Evolutionary conservation across 495 filamentous ascomycete genomes (phyloP).

Genomic region (Staphylotrichum longicolle): DNA sequence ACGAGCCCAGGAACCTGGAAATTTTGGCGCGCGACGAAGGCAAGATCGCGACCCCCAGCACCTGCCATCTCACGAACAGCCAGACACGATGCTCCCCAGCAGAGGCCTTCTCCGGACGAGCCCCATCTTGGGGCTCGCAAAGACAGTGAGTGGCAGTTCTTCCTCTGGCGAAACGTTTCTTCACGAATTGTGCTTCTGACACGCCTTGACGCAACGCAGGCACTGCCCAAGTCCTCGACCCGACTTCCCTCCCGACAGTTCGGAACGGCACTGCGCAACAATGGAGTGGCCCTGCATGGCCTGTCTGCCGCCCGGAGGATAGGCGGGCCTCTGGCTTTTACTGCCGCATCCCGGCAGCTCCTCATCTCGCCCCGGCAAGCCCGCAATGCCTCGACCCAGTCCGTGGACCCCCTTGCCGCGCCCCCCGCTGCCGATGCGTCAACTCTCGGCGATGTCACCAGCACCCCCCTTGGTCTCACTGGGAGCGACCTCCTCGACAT

Average conservation of each 20-base stretch:
- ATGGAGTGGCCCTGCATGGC: constrained; percentile 1
- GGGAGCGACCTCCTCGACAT: constrained; percentile 50
- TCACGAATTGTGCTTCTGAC: not conserved
- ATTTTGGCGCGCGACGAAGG: constrained; percentile 13
- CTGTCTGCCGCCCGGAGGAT: constrained; percentile 21
- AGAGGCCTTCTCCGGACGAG: constrained; percentile 49
- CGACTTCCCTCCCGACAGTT: constrained; percentile 29
- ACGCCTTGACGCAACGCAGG: constrained; percentile 2
- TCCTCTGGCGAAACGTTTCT: not conserved
- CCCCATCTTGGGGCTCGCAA: constrained; percentile 43
- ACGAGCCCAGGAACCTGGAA: constrained; percentile 1
- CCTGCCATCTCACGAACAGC: constrained; percentile 9
- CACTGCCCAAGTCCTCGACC: constrained; percentile 19
- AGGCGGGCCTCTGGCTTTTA: constrained; percentile 22
- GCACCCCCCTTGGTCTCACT: constrained; percentile 35
- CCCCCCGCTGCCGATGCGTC: constrained; percentile 13
- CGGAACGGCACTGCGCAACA: constrained; percentile 31
- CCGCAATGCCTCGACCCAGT: constrained; percentile 39
- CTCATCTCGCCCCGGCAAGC: constrained; percentile 23
- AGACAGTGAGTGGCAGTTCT: constrained; percentile 23
- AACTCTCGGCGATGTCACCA: constrained; percentile 17
- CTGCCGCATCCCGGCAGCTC: constrained; percentile 21
- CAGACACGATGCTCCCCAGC: constrained; percentile 51
- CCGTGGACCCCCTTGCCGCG: constrained; percentile 13
- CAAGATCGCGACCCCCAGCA: constrained; percentile 3